Evolutionary conservation across 352 stramenopile species (phyloP).

Genomic region (Discostella stelligera): DNA sequence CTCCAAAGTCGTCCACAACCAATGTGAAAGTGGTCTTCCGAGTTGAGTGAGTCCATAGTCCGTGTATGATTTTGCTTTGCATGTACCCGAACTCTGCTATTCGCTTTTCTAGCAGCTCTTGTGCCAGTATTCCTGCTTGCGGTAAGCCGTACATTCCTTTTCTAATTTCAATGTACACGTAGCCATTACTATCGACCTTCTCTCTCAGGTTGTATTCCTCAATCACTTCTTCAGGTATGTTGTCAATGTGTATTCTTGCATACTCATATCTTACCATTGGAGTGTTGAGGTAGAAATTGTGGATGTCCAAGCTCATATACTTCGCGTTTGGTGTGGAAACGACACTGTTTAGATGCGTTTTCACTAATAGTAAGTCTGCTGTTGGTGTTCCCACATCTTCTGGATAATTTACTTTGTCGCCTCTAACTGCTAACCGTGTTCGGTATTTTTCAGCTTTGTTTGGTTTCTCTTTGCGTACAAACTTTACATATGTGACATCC

Average conservation of each 20-base stretch:
- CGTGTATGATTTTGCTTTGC: background rate
- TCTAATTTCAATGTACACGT: slow-evolving; percentile 24
- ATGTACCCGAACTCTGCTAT: slow-evolving; percentile 22
- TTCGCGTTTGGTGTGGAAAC: slow-evolving; percentile 18
- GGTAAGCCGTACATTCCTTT: slow-evolving; percentile 37
- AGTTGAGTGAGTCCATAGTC: slow-evolving; percentile 25
- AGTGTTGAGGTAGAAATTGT: slow-evolving; percentile 45
- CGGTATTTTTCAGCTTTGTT: slow-evolving; percentile 3
- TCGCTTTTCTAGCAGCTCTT: slow-evolving; percentile 19
- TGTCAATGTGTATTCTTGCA: slow-evolving; percentile 10
- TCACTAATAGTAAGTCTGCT: slow-evolving; percentile 15
- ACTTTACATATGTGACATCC: slow-evolving; percentile 17
- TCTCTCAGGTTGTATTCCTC: slow-evolving; percentile 27
- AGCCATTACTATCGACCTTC: background rate
- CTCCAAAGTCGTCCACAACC: slow-evolving; percentile 49
- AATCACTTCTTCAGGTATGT: slow-evolving; percentile 33
- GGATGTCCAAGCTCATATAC: slow-evolving; percentile 32
- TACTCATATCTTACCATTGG: slow-evolving; percentile 41
- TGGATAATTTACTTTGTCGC: slow-evolving; percentile 15
- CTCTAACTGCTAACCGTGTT: slow-evolving; percentile 11
- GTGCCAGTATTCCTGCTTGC: slow-evolving; percentile 30
- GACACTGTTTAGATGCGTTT: slow-evolving; percentile 30
- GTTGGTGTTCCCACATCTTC: slow-evolving; percentile 1
- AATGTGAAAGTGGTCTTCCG: slow-evolving; percentile 23
- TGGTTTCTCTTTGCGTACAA: slow-evolving; percentile 2